Evolutionary conservation across 371 early-diverging fungal genomes (phyloP).

Genomic region (Mycotypha africana): DNA sequence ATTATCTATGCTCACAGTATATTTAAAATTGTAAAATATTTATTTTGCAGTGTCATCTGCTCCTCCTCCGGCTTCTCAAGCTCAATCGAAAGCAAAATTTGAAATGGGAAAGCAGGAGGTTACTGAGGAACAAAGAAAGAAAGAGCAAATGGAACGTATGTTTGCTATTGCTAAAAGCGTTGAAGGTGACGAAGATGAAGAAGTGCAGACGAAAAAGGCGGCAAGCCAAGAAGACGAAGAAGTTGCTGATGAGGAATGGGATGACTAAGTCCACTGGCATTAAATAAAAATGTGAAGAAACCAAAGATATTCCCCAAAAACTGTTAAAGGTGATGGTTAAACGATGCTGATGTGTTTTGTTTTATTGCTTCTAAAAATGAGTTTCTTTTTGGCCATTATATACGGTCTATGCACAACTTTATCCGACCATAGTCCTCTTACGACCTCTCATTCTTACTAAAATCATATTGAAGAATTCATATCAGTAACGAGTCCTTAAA

Average conservation of each 20-base stretch:
- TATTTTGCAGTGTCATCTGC: constrained; percentile 31
- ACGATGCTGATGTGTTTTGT: too few species aligned
- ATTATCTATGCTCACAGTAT: not conserved
- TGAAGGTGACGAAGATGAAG: constrained; percentile 29
- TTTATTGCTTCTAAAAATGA: too few species aligned
- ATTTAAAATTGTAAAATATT: not conserved
- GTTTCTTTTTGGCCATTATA: too few species aligned
- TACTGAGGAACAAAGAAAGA: constrained; percentile 33
- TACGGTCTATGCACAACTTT: too few species aligned
- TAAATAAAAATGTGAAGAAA: too few species aligned
- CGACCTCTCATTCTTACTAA: constrained; percentile 86
- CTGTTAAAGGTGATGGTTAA: too few species aligned
- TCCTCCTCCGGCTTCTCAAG: constrained; percentile 37
- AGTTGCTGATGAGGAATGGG: constrained; percentile 26
- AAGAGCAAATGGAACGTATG: constrained; percentile 55
- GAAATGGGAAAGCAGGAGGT: constrained; percentile 34
- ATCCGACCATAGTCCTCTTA: constrained; percentile 89
- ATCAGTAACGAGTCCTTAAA: not conserved
- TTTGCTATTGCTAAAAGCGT: constrained; percentile 43
- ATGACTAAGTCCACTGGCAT: too few species aligned
- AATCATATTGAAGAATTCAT: not conserved
- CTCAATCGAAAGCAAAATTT: constrained; percentile 29
- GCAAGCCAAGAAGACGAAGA: constrained; percentile 17
- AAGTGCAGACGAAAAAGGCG: constrained; percentile 36
- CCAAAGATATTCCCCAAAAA: too few species aligned